These are phyloP conservation scores for Leccinum aurantiacum DNA, from an alignment of 768 basidiomycete genomes.

Conservation along the genomic window DNA sequence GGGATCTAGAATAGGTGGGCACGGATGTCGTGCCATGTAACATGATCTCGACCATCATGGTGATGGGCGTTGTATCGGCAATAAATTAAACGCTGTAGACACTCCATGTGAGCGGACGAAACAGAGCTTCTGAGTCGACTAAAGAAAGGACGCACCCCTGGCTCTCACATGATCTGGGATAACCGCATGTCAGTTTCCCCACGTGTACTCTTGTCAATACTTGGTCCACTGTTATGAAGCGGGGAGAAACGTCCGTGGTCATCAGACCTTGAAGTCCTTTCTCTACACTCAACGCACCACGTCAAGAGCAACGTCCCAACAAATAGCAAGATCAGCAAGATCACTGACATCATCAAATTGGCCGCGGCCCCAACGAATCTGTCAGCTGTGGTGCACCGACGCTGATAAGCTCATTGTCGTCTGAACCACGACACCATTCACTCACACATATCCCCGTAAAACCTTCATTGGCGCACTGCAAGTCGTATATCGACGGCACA, in stretches of 20 bases:
- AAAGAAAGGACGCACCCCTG: not conserved
- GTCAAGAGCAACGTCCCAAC: too few relatives aligned
- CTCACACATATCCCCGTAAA: conserved; percentile 44
- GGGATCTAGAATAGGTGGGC: not conserved
- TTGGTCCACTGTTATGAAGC: too few relatives aligned
- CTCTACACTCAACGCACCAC: too few relatives aligned
- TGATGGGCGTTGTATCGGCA: not conserved
- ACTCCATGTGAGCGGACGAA: not conserved
- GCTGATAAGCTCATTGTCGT: not conserved
- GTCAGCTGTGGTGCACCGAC: not conserved
- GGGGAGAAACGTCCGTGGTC: too few relatives aligned
- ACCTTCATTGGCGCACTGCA: conserved; percentile 40
- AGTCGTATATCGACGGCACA: conserved; percentile 39
- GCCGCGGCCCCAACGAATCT: too few relatives aligned
- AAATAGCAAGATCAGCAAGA: too few relatives aligned
- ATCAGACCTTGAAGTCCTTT: too few relatives aligned
- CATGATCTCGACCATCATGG: not conserved
- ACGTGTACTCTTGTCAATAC: too few relatives aligned
- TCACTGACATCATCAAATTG: too few relatives aligned
- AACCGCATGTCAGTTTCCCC: too few relatives aligned
- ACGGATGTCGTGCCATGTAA: not conserved
- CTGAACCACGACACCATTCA: conserved; percentile 3
- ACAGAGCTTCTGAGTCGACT: not conserved
- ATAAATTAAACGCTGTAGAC: not conserved
- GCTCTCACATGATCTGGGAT: not conserved